Conservation (phyloP, 352 stramenopile genomes). For the Phytophthora hybrid region DNA sequence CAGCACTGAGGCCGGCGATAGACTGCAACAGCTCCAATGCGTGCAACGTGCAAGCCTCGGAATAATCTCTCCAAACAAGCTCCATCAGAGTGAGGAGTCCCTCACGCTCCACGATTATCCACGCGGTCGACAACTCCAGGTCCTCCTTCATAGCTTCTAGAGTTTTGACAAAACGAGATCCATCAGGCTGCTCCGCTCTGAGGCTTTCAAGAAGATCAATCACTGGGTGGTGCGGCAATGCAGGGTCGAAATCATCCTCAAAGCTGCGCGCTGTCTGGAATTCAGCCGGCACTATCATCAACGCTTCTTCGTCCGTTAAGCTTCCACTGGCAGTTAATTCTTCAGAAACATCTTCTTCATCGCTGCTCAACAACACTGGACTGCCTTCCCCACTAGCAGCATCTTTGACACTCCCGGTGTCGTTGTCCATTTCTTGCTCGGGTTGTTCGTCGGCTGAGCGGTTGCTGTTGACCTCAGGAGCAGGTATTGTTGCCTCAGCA, state of each 20-base stretch:
- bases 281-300: slow-evolving; percentile 43
- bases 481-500: slow-evolving; percentile 6
- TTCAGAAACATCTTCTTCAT: slow-evolving; percentile 30
- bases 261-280: slow-evolving; percentile 51
- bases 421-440: slow-evolving; percentile 54
- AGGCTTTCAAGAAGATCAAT: slow-evolving; percentile 44
- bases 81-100: slow-evolving; percentile 53
- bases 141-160: slow-evolving; percentile 45
- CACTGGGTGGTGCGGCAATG: slow-evolving; percentile 22
- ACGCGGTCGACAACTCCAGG: slow-evolving; percentile 41
- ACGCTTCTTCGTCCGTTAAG: slow-evolving; percentile 34
- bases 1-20: slow-evolving; percentile 43
- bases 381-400: slow-evolving; percentile 12
- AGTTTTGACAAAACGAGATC: slow-evolving; percentile 40
- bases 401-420: slow-evolving; percentile 18
- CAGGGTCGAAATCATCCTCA: slow-evolving; percentile 34
- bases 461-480: slow-evolving; percentile 34
- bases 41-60: slow-evolving; percentile 43
- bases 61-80: slow-evolving; percentile 54
- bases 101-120: slow-evolving; percentile 47
- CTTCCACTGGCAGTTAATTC: slow-evolving; percentile 26
- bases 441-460: slow-evolving; percentile 40
- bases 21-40: slow-evolving; percentile 52
- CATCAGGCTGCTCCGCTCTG: slow-evolving; percentile 33
- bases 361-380: slow-evolving; percentile 9